Evolutionary conservation across 257 asterid species (phyloP), one percentile per base, ranked within the genome.

Genomic region (Anisodus acutangulus): DNA sequence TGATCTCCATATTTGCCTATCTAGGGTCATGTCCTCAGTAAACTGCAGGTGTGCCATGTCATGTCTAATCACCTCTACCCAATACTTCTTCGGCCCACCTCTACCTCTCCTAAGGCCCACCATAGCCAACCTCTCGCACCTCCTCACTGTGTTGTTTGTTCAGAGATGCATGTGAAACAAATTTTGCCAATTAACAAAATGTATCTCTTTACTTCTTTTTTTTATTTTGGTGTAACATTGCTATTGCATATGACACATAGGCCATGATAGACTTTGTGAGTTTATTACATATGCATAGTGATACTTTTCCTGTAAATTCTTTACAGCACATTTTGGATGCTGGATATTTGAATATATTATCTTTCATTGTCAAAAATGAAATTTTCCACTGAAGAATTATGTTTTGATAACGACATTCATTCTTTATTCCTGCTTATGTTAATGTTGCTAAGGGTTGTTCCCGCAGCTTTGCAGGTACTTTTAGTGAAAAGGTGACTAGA

Each of bases 401-500:
- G 43, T 16, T 49, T 74, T 49, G 39, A 22, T 49, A 19, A 74
- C 0, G 41, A 31, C 80, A 11, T 49, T 6, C 43, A 6, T 22
- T 19, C 59, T 47, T 74, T 49, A 49, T 49, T 72, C 22, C 19
- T 72, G 59, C 41, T 71, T 66, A 51, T 78, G 78, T 79, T 90
- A 60, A 85, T 85, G 49, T 84, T 81, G 84, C 80, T 87, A 62
- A 78, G 86, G 67, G 66, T 76, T 88, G 72, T 87, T 74, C 85
- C n/a, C 89, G 82, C 91, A 95, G 99, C 89, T 95, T 95, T 90
- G 99, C 97, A 83, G 97, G 97, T 84, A 91, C 98, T 67, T 95
- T 93, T 85, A 94, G 90, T 90, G 99, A 95, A 89, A 95, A 95
- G 87, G 94, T 91, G 71, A 93, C 98, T 4, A 92, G 98, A 94